Conservation (phyloP, 2,329 filamentous ascomycete species). For the Metarhizium robertsii region DNA sequence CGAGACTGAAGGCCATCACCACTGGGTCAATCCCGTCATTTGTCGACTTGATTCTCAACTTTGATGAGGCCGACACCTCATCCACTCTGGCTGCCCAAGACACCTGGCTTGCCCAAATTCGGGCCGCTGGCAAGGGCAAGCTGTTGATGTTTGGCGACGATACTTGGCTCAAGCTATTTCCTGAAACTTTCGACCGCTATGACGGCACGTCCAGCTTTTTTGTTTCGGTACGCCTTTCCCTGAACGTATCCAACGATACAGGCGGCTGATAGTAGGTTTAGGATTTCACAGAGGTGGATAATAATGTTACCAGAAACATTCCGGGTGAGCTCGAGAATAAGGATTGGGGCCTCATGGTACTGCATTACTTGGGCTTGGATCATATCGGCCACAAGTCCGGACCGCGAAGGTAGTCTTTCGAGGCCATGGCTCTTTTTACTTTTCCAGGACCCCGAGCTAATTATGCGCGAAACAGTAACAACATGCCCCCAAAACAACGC, state of each 20-base stretch:
- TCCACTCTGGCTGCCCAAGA: slow-evolving; percentile 84
- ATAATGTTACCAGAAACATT: slow-evolving; percentile 91
- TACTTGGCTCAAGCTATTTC: slow-evolving; percentile 96
- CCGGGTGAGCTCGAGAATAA: slow-evolving; percentile 60
- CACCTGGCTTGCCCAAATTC: slow-evolving; percentile 93
- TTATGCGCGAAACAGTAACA: slow-evolving; percentile 44
- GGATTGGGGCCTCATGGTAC: slow-evolving; percentile 89
- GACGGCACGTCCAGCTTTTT: slow-evolving; percentile 98
- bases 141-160: slow-evolving; percentile 96
- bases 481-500: slow-evolving; percentile 86
- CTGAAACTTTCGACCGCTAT: slow-evolving; percentile 71
- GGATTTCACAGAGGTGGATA: slow-evolving; percentile 97
- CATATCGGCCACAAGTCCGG: slow-evolving; percentile 97
- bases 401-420: slow-evolving; percentile 55
- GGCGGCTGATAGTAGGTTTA: slow-evolving; percentile 23
- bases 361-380: slow-evolving; percentile 93
- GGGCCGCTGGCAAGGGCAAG: slow-evolving; percentile 59
- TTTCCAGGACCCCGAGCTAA: background rate
- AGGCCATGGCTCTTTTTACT: background rate
- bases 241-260: background rate
- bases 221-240: slow-evolving; percentile 67
- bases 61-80: slow-evolving; percentile 86
- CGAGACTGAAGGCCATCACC: slow-evolving; percentile 91
- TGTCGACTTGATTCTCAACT: slow-evolving; percentile 90
- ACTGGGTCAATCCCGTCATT: slow-evolving; percentile 98